A percentile compares a stretch with the other conserved stretches of the same genome.
Conservation (phyloP, 2,329 filamentous ascomycete species). For the Penicillium hesseltinei region DNA sequence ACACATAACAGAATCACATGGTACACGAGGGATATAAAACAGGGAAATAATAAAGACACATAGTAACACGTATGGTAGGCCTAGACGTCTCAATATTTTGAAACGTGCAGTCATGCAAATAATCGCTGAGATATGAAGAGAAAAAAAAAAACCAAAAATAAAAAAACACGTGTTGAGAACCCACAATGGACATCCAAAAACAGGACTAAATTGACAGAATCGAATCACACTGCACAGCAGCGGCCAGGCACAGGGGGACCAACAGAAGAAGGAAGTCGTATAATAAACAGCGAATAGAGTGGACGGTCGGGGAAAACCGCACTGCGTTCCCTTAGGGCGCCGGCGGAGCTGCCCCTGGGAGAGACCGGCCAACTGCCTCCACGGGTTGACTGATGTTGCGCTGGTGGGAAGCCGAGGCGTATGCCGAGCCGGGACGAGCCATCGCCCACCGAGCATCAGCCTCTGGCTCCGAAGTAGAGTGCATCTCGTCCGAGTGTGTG, state of each 20-base stretch:
- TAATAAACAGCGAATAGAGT: neutral
- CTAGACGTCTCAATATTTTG: neutral
- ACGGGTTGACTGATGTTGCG: slow-evolving; percentile 19
- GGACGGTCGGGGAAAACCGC: neutral
- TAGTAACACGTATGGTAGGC: slow-evolving; percentile 1
- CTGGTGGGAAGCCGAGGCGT: slow-evolving; percentile 13
- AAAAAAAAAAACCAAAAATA: neutral
- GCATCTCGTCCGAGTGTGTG: slow-evolving; percentile 35
- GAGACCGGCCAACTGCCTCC: slow-evolving; percentile 10
- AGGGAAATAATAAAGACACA: slow-evolving; percentile 6
- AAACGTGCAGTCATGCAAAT: slow-evolving; percentile 3
- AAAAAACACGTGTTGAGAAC: neutral
- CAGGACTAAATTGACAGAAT: neutral
- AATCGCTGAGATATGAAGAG: slow-evolving; percentile 8
- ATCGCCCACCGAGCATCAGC: slow-evolving; percentile 16
- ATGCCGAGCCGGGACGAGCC: slow-evolving; percentile 14
- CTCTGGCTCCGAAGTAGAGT: slow-evolving; percentile 22
- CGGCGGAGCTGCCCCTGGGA: slow-evolving; percentile 3
- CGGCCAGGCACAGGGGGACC: neutral
- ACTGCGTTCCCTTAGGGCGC: neutral
- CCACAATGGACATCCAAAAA: neutral
- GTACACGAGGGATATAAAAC: slow-evolving; percentile 19
- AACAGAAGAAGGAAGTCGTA: neutral
- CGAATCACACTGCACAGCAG: slow-evolving; percentile 14
- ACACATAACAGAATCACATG: slow-evolving; percentile 11